These are phyloP conservation scores for Vanrija sp. DNA, from an alignment of 1,284 basidiomycete genomes.

Conservation along the genomic window DNA sequence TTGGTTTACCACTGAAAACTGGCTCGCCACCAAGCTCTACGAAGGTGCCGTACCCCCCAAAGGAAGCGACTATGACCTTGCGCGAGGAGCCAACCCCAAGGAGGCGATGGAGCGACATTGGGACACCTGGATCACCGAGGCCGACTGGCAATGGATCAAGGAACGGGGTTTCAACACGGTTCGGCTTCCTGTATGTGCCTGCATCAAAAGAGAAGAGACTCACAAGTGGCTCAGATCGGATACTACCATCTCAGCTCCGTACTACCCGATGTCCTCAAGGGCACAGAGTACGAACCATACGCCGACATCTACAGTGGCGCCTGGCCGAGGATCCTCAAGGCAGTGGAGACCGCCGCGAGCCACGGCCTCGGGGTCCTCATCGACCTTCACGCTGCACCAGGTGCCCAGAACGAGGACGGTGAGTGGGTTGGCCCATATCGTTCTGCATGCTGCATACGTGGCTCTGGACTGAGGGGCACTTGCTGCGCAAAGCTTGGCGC, in stretches of 20 bases:
- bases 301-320: constrained; percentile 64
- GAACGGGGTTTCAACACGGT: constrained; percentile 76
- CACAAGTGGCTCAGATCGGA: constrained; percentile 55
- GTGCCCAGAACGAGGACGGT: constrained; percentile 52
- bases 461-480: neutral
- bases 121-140: constrained; percentile 69
- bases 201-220: neutral
- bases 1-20: constrained; percentile 68
- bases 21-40: constrained; percentile 63
- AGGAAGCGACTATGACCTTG: constrained; percentile 68
- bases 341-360: constrained; percentile 61
- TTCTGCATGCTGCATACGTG: constrained; percentile 7
- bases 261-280: constrained; percentile 61
- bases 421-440: constrained; percentile 23
- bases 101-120: constrained; percentile 70
- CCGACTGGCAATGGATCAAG: constrained; percentile 70
- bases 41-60: constrained; percentile 4
- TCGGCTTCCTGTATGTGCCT: constrained; percentile 65
- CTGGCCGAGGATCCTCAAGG: constrained; percentile 65
- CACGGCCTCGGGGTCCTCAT: constrained; percentile 75
- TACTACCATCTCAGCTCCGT: constrained; percentile 68
- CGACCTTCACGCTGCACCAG: constrained; percentile 53
- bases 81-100: constrained; percentile 56
- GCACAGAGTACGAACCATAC: constrained; percentile 66
- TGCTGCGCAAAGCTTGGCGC: neutral